These are phyloP conservation scores for Phytopythium vexans DNA, from an alignment of 352 stramenopile species.

Conservation along the genomic window DNA sequence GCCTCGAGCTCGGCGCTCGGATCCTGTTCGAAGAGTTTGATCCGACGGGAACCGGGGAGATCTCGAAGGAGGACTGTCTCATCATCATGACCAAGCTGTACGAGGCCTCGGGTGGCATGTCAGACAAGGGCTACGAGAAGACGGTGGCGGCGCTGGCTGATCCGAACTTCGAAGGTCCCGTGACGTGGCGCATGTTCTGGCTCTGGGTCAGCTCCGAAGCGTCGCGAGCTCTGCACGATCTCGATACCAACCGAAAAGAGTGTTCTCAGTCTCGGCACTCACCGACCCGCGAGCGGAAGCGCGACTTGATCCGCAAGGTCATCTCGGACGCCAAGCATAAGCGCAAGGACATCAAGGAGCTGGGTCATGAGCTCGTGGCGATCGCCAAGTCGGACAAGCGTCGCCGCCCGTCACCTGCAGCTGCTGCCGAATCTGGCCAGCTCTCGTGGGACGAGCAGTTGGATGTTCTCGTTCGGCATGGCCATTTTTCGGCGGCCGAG, in stretches of 20 bases:
- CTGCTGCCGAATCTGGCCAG: too few species aligned
- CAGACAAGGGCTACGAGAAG: slow-evolving; percentile 55
- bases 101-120: slow-evolving; percentile 63
- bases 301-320: slow-evolving; percentile 14
- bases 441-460: too few species aligned
- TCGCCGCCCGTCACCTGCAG: too few species aligned
- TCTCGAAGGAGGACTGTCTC: slow-evolving; percentile 70
- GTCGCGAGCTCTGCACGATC: slow-evolving; percentile 50
- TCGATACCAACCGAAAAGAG: slow-evolving; percentile 44
- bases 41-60: slow-evolving; percentile 44
- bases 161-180: slow-evolving; percentile 55
- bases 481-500: too few species aligned
- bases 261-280: not conserved
- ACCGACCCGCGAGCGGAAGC: slow-evolving; percentile 4
- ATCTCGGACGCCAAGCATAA: slow-evolving; percentile 34
- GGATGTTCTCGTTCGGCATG: too few species aligned
- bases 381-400: slow-evolving; percentile 5
- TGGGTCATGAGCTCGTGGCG: slow-evolving; percentile 5
- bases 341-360: slow-evolving; percentile 10
- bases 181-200: slow-evolving; percentile 87
- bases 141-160: slow-evolving; percentile 57
- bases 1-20: slow-evolving; percentile 71
- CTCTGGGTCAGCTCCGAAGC: slow-evolving; percentile 85
- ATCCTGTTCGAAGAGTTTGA: slow-evolving; percentile 87
- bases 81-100: slow-evolving; percentile 78